phyloP scores from a whole-genome alignment of 805 yeast species.

The Candida suzukii region DNA sequence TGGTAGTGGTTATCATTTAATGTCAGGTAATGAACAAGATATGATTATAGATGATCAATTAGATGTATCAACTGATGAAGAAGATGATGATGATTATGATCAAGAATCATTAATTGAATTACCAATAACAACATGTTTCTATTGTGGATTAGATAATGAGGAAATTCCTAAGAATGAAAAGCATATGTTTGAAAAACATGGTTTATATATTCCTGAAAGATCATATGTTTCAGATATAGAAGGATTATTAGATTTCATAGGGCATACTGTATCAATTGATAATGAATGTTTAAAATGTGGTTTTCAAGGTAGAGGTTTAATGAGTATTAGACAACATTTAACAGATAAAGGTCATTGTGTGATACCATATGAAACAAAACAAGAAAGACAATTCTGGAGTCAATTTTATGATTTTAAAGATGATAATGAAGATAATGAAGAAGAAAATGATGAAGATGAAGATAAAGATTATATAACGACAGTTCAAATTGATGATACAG shows the following conservation, averaged over 20 bases:
- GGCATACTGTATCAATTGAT: conserved; percentile 72
- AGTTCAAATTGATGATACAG: conserved; percentile 27
- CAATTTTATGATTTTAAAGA: conserved; percentile 69
- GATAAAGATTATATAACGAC: conserved; percentile 20
- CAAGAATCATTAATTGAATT: conserved; percentile 21
- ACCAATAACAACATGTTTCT: conserved; percentile 40
- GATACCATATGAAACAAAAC: conserved; percentile 78
- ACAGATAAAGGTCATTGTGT: conserved; percentile 77
- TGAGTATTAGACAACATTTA: conserved; percentile 86
- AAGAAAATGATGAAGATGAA: conserved; percentile 17
- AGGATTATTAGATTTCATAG: conserved; percentile 67
- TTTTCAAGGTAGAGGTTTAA: conserved; percentile 70
- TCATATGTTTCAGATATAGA: conserved; percentile 57
- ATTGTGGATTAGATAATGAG: conserved; percentile 35
- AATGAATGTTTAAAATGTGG: conserved; percentile 75
- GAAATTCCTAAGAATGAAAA: conserved; percentile 39
- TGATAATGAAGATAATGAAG: conserved; percentile 20
- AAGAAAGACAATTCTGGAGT: conserved; percentile 62
- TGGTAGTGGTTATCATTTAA: no score
- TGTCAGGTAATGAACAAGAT: neutral
- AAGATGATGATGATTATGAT: conserved; percentile 10
- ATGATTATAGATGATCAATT: no score
- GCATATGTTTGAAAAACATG: conserved; percentile 77
- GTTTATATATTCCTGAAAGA: conserved; percentile 81
- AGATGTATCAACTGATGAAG: conserved; percentile 5